phyloP scores from a whole-genome alignment of 331 rosid species.

The Phaseolus coccineus region DNA sequence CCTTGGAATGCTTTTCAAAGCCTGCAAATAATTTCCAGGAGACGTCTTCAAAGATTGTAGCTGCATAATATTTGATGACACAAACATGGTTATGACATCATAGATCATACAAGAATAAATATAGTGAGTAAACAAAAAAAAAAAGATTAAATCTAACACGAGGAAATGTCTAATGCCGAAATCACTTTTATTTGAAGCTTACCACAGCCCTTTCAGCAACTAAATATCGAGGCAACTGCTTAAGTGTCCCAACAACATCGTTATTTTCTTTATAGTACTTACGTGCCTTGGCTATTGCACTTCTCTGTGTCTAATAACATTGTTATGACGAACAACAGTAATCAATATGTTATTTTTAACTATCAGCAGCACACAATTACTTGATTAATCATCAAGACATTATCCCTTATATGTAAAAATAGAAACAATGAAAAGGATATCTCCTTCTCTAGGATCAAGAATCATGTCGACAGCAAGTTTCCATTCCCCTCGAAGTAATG shows the following conservation, averaged over 20 bases:
- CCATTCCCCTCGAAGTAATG: conserved; percentile 93
- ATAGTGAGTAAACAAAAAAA: conserved; percentile 30
- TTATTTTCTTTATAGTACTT: conserved; percentile 77
- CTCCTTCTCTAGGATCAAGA: conserved; percentile 98
- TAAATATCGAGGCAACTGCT: conserved; percentile 84
- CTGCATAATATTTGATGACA: conserved; percentile 57
- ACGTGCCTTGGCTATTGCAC: conserved; percentile 69
- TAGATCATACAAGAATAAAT: neutral
- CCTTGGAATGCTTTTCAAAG: conserved; percentile 89
- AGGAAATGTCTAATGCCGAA: conserved; percentile 13
- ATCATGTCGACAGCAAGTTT: conserved; percentile 75
- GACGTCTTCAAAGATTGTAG: conserved; percentile 81
- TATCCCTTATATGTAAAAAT: conserved; percentile 1
- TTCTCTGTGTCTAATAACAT: conserved; percentile 65
- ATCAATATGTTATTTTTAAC: conserved; percentile 9
- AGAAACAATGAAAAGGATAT: conserved; percentile 78
- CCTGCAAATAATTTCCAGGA: conserved; percentile 88
- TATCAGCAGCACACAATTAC: conserved; percentile 41
- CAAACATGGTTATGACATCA: conserved; percentile 30
- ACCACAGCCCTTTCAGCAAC: conserved; percentile 95
- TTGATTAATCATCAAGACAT: conserved; percentile 32
- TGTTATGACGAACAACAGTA: conserved; percentile 58
- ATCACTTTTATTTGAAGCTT: conserved; percentile 54
- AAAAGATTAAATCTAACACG: conserved; percentile 4
- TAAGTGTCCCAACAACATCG: conserved; percentile 86